Percentiles rank a stretch among this genome's conserved stretches.
These are phyloP conservation scores for Rasamsonia emersonii DNA, from an alignment of 2,329 filamentous ascomycete species.

Conservation along the genomic window DNA sequence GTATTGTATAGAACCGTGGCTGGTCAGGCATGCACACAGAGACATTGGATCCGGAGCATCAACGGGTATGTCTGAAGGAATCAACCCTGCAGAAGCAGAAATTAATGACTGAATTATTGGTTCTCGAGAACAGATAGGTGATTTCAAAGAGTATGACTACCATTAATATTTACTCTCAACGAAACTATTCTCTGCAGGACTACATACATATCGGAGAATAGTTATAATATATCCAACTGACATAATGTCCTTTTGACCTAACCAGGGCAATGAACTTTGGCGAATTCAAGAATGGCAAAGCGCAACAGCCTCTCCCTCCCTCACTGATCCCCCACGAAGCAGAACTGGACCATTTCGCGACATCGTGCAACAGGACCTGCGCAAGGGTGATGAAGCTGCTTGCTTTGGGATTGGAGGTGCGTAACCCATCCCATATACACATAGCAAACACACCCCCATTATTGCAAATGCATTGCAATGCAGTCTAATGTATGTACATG, in stretches of 20 bases:
- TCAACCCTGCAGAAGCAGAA: too few species aligned
- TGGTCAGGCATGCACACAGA: conserved; percentile 87
- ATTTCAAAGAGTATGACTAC: conserved; percentile 70
- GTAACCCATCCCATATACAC: conserved; percentile 1
- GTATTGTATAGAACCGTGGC: conserved; percentile 59
- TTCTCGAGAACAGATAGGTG: conserved; percentile 56
- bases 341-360: conserved; percentile 58
- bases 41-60: conserved; percentile 73
- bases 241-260: too few species aligned
- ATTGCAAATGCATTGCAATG: not conserved
- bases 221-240: too few species aligned
- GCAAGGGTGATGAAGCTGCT: conserved; percentile 66
- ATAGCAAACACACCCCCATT: not conserved
- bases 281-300: conserved; percentile 59
- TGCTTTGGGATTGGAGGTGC: conserved; percentile 63
- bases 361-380: conserved; percentile 64
- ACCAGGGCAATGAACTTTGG: conserved; percentile 84
- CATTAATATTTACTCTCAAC: not conserved
- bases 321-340: conserved; percentile 52
- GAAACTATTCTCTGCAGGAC: conserved; percentile 1
- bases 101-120: too few species aligned
- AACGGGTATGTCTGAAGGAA: conserved; percentile 57
- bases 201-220: too few species aligned
- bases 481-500: not conserved
- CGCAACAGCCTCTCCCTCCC: conserved; percentile 67